Conservation (phyloP, 2,329 filamentous ascomycete species). For the Cordyceps cicadae region DNA sequence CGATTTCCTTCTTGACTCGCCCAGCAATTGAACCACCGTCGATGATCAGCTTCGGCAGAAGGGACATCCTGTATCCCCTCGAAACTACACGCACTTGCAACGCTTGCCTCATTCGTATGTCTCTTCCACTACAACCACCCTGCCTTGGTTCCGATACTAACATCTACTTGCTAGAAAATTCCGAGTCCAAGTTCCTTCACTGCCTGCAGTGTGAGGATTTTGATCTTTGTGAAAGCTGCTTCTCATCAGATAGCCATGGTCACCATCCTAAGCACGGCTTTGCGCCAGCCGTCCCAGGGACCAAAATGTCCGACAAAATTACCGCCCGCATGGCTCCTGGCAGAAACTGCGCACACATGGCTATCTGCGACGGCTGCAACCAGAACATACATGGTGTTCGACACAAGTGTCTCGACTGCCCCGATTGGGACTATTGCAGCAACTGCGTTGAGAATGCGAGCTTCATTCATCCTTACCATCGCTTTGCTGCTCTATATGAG, state of each 20-base stretch:
- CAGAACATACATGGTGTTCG: conserved; percentile 80
- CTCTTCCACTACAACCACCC: background rate
- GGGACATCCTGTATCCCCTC: background rate
- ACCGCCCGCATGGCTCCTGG: conserved; percentile 66
- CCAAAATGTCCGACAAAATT: conserved; percentile 52
- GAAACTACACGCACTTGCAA: conserved; percentile 60
- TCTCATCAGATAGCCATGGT: conserved; percentile 67
- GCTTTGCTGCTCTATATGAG: conserved; percentile 83
- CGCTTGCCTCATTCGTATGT: conserved; percentile 43
- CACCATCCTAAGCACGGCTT: conserved; percentile 88
- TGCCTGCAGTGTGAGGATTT: conserved; percentile 82
- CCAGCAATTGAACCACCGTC: too few relatives aligned
- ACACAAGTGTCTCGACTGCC: conserved; percentile 94
- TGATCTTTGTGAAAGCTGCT: conserved; percentile 82
- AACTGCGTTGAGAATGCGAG: conserved; percentile 61
- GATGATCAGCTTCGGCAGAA: background rate
- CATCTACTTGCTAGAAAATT: conserved; percentile 43
- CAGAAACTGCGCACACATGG: conserved; percentile 73
- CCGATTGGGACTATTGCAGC: conserved; percentile 93
- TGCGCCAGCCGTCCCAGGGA: conserved; percentile 55
- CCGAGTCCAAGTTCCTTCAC: conserved; percentile 74
- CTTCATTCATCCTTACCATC: conserved; percentile 70
- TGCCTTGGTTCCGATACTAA: background rate
- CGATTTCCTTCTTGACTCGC: too few relatives aligned
- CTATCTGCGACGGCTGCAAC: conserved; percentile 92